A percentile compares a stretch with the other conserved stretches of the same genome.
These are phyloP conservation scores for Globisporangium irregulare DNA, from an alignment of 352 stramenopile genomes.

Conservation along the genomic window DNA sequence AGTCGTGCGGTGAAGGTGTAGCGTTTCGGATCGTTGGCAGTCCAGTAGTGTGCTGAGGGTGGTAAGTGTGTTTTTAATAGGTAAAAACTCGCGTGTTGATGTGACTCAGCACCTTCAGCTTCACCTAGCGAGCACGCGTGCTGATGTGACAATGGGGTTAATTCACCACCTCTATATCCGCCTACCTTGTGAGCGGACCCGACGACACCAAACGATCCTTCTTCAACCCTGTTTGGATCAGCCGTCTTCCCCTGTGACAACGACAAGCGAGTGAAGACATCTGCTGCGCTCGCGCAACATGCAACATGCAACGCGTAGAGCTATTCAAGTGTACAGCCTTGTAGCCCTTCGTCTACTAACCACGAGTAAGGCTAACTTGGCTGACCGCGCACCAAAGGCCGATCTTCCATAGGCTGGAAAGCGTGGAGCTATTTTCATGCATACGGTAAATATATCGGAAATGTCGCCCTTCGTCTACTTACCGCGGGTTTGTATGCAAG, in stretches of 20 bases:
- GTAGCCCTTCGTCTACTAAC: background rate
- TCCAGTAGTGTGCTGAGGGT: too few species aligned
- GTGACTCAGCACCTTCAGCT: too few species aligned
- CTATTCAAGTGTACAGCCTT: background rate
- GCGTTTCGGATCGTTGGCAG: too few species aligned
- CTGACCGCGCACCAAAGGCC: background rate
- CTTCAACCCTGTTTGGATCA: background rate
- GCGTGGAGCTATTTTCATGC: background rate
- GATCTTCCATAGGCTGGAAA: too few species aligned
- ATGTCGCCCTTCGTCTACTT: constrained; percentile 6
- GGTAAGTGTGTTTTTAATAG: too few species aligned
- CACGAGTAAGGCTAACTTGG: background rate
- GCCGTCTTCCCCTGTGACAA: background rate
- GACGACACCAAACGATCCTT: too few species aligned
- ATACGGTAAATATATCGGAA: background rate
- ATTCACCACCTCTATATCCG: too few species aligned
- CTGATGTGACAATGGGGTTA: too few species aligned
- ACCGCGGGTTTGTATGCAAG: constrained; percentile 9
- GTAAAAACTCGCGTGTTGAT: too few species aligned
- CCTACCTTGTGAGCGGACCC: too few species aligned
- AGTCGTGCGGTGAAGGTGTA: too few species aligned
- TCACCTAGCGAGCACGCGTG: too few species aligned
- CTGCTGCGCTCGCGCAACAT: background rate
- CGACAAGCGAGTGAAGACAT: background rate
- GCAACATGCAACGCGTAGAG: background rate